Evolutionary conservation across 2,329 filamentous ascomycete genomes (phyloP).

Genomic region (Botrytis elliptica): DNA sequence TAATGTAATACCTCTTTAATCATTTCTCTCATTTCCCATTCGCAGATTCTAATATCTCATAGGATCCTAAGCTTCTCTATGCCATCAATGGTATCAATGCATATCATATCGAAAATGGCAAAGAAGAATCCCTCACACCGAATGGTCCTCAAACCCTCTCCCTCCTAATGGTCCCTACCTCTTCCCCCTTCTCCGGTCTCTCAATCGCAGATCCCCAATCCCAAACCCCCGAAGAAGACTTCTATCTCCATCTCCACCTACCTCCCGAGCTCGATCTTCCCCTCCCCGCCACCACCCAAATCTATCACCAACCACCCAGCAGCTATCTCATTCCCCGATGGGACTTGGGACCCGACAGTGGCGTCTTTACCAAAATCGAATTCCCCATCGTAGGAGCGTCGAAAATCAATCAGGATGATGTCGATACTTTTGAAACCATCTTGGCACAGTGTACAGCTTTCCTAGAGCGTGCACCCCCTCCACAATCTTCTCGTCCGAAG

Average conservation of each 20-base stretch:
- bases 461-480: slow-evolving; percentile 73
- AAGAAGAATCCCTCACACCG: slow-evolving; percentile 77
- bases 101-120: slow-evolving; percentile 86
- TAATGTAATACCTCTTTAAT: slow-evolving; percentile 30
- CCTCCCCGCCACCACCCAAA: slow-evolving; percentile 90
- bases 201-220: slow-evolving; percentile 55
- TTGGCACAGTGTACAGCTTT: slow-evolving; percentile 97
- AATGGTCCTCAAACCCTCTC: slow-evolving; percentile 89
- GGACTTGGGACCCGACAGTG: slow-evolving; percentile 85
- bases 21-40: neutral
- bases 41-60: slow-evolving; percentile 22
- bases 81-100: slow-evolving; percentile 83
- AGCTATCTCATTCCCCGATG: slow-evolving; percentile 95
- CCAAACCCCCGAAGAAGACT: slow-evolving; percentile 75
- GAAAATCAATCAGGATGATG: slow-evolving; percentile 78
- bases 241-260: slow-evolving; percentile 93
- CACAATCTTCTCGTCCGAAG: slow-evolving; percentile 30
- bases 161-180: slow-evolving; percentile 92
- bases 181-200: slow-evolving; percentile 61
- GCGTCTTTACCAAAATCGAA: slow-evolving; percentile 89
- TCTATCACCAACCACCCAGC: slow-evolving; percentile 90
- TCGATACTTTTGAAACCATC: slow-evolving; percentile 96
- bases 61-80: slow-evolving; percentile 65
- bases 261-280: slow-evolving; percentile 93
- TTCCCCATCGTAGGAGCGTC: slow-evolving; percentile 75